These are phyloP conservation scores for Mycena metata DNA, from an alignment of 768 basidiomycete species.

Conservation along the genomic window DNA sequence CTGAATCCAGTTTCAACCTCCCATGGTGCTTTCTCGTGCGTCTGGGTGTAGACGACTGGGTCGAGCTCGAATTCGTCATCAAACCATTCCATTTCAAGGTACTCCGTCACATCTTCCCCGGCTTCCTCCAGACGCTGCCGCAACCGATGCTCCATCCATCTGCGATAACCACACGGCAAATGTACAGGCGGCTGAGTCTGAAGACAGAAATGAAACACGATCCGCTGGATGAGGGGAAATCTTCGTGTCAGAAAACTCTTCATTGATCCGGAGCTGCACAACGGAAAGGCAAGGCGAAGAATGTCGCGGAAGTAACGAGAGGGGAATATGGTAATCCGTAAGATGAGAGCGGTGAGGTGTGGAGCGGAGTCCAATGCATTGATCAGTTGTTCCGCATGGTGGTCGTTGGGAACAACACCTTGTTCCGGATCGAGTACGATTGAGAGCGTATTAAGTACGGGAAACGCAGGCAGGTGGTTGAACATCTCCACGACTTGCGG, in stretches of 20 bases:
- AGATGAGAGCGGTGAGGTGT: not conserved
- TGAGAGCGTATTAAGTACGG: not conserved
- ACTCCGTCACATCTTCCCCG: not conserved
- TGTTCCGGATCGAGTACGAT: not conserved
- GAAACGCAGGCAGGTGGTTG: not conserved
- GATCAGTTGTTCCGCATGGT: not conserved
- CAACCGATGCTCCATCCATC: conserved; percentile 15
- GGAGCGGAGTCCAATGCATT: not conserved
- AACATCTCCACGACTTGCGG: no score
- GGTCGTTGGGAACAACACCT: no score
- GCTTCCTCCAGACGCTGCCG: not conserved
- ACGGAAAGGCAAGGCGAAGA: conserved; percentile 19
- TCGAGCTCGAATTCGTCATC: not conserved
- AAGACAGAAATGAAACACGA: conserved; percentile 9
- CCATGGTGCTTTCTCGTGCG: conserved; percentile 14
- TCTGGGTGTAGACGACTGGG: conserved; percentile 7
- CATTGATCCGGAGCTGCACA: not conserved
- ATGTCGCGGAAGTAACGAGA: not conserved
- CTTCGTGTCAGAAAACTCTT: not conserved
- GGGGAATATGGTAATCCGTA: not conserved
- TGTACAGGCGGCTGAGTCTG: not conserved
- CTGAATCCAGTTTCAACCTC: no score
- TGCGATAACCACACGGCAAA: conserved; percentile 12
- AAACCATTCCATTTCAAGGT: conserved; percentile 3
- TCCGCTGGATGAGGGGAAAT: not conserved